Base-by-base conservation (phyloP, 2,329 filamentous ascomycete species). In the Mycogone perniciosa region DNA sequence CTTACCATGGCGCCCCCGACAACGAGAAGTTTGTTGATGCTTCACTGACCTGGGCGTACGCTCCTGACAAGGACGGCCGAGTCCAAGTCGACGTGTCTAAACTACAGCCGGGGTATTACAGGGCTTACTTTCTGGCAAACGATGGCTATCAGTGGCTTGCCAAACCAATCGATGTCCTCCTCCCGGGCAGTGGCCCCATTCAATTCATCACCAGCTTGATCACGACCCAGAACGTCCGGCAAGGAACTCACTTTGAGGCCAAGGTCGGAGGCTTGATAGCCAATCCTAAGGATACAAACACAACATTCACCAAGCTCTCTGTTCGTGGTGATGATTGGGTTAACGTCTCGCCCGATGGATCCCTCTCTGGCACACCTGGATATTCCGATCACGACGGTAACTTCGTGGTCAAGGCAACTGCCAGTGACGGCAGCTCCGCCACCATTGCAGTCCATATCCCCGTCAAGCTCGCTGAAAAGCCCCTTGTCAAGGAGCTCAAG, bases 111-210 rank as follows among this genome's bases (percentile, higher is more conserved):
- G 68, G 69, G 5, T 56, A 55, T 3, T 73, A 70, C 56, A 60
- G 56, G 27, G 71, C 64, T 6, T 72, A 61, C 56, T 67, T 71
- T 49, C 61, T 72, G 9, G 63, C 65, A 5, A 54, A 59, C 9
- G 63, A 64, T 42, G 64, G 62, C 5, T 72, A 73, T 56, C 59
- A 59, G 39, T 68, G 64, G 60, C 61, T 72, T 4, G 62, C 66
- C 1, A 56, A 61, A 7, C 67, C 70, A 3, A 53, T 70, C 31
- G 55, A 62, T 26, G 58, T 72, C 11, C 54, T 55, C 31, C 47
- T 65, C 3, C 54, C 60, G 1, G 54, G 59, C 9, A 11, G 40
- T 1, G 62, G 59, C 0, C 50, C 57, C 10, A 50, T 61, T n/a
- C 27, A 39, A 11, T 72, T 72, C 48, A 59, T 68, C 35, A 58